Conservation (phyloP, 1,139 yeast species). For the Candida buenavistaensis region DNA sequence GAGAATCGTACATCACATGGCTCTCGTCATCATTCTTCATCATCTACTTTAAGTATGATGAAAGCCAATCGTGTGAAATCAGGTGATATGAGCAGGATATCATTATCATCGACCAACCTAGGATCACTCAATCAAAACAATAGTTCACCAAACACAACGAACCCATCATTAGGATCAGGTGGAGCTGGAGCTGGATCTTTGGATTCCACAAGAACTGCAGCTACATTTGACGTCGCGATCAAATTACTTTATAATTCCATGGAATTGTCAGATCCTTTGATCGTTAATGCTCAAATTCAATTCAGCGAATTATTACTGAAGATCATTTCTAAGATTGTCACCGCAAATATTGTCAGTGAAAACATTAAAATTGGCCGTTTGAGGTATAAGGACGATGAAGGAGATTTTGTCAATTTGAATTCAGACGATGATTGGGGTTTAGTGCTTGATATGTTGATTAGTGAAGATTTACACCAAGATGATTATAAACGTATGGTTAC, state of each 20-base stretch:
- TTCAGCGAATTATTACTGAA: conserved; percentile 49
- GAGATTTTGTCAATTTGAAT: conserved; percentile 85
- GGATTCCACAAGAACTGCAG: conserved; percentile 3
- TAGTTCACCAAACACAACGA: conserved; percentile 17
- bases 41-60: conserved; percentile 50
- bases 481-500: conserved; percentile 38
- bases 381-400: conserved; percentile 92
- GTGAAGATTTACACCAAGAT: conserved; percentile 21
- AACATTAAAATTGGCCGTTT: conserved; percentile 51
- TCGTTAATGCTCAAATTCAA: conserved; percentile 45
- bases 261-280: conserved; percentile 30
- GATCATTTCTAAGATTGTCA: conserved; percentile 36
- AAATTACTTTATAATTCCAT: conserved; percentile 53
- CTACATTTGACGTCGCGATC: conserved; percentile 30
- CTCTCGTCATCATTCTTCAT: conserved; percentile 45
- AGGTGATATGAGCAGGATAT: conserved; percentile 12
- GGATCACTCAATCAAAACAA: conserved; percentile 15
- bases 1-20: conserved; percentile 26
- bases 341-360: conserved; percentile 31
- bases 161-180: conserved; percentile 14
- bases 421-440: conserved; percentile 74
- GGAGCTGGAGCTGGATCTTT: too few relatives aligned
- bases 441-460: conserved; percentile 55
- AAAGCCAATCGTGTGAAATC: conserved; percentile 26
- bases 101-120: conserved; percentile 16